phyloP scores from a whole-genome alignment of 495 filamentous ascomycete genomes.

The Aspergillus funiculosus region DNA sequence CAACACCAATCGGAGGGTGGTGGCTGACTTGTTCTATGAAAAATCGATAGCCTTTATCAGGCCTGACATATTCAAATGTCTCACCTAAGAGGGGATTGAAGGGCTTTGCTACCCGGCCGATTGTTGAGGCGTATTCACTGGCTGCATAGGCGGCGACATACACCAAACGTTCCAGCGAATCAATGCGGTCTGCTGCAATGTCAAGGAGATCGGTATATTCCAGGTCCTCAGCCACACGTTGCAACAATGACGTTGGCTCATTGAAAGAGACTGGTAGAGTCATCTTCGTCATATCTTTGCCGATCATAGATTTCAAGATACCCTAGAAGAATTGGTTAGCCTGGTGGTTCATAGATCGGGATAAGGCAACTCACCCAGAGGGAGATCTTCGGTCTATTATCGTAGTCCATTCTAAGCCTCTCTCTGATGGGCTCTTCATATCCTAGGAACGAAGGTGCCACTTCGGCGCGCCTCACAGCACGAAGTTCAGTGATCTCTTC shows the following conservation, averaged over 20 bases:
- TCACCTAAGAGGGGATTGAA: conserved; percentile 96
- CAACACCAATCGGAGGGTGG: conserved; percentile 91
- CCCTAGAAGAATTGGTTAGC: conserved; percentile 51
- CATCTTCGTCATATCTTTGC: conserved; percentile 99
- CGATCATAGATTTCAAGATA: conserved; percentile 98
- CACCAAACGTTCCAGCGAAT: conserved; percentile 89
- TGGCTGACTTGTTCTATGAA: conserved; percentile 98
- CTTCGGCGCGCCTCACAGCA: conserved; percentile 49
- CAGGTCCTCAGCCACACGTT: conserved; percentile 94
- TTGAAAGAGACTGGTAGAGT: conserved; percentile 98
- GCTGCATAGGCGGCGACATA: conserved; percentile 95
- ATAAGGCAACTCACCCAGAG: conserved; percentile 68
- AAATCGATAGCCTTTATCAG: conserved; percentile 96
- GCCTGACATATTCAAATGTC: conserved; percentile 92
- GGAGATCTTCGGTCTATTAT: conserved; percentile 88
- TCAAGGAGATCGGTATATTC: conserved; percentile 94
- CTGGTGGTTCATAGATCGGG: neutral
- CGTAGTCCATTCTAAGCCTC: conserved; percentile 81
- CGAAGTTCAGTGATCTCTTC: conserved; percentile 44
- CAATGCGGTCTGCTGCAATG: conserved; percentile 74
- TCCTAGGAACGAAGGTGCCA: conserved; percentile 73
- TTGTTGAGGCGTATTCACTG: conserved; percentile 94
- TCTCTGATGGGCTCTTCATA: conserved; percentile 82
- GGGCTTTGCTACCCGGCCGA: conserved; percentile 92
- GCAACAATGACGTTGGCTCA: conserved; percentile 93